Percentiles rank a stretch among this genome's conserved stretches.
Conservation (phyloP, 2,329 filamentous ascomycete species). For the Ophiocordyceps robertsii region DNA sequence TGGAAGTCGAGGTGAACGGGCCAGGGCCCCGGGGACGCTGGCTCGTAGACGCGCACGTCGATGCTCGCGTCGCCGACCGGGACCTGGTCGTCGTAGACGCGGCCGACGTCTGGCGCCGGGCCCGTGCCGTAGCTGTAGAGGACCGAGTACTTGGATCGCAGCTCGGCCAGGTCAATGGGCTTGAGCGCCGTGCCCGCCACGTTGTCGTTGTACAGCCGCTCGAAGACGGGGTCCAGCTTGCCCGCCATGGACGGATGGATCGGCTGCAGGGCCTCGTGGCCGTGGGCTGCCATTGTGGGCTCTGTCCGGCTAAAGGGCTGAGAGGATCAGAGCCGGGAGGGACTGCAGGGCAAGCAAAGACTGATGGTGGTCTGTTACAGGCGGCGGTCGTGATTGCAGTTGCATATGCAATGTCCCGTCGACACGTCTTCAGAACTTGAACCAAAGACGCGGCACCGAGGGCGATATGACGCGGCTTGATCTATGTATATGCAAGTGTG, state of each 20-base stretch:
- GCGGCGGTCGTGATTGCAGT: too few species aligned
- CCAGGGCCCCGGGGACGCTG: slow-evolving; percentile 23
- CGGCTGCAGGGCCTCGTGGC: slow-evolving; percentile 31
- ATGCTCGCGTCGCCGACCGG: slow-evolving; percentile 13
- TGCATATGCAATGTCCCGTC: too few species aligned
- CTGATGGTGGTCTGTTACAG: too few species aligned
- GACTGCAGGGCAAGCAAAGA: too few species aligned
- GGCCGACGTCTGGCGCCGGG: slow-evolving; percentile 24
- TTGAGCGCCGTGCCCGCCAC: slow-evolving; percentile 24
- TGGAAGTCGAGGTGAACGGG: slow-evolving; percentile 36
- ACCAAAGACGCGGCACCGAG: too few species aligned
- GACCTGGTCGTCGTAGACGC: slow-evolving; percentile 23
- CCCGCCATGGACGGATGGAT: slow-evolving; percentile 31
- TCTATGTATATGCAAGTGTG: too few species aligned
- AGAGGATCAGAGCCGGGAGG: not conserved
- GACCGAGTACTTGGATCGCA: slow-evolving; percentile 27
- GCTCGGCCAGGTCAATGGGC: slow-evolving; percentile 23
- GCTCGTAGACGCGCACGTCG: slow-evolving; percentile 30
- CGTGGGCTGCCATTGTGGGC: not conserved
- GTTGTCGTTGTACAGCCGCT: slow-evolving; percentile 32
- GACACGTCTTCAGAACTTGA: too few species aligned
- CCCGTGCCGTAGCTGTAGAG: slow-evolving; percentile 31
- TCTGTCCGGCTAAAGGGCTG: not conserved
- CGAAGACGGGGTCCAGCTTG: slow-evolving; percentile 30
- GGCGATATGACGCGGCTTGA: too few species aligned